These are phyloP conservation scores for Yamadazyma kanchanaburiensis DNA, from an alignment of 1,139 yeast genomes.

Conservation along the genomic window DNA sequence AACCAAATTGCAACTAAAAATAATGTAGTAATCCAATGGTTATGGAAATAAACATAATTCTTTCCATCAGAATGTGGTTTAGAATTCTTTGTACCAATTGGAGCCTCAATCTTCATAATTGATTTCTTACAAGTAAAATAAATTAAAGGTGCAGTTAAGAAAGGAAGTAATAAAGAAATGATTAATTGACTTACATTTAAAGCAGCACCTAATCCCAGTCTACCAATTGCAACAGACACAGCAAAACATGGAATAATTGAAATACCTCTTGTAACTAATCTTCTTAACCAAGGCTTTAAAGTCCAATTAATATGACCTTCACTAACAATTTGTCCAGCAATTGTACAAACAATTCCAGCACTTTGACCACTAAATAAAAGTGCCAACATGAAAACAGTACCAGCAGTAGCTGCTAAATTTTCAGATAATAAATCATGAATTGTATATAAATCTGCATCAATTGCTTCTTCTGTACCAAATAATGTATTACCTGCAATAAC, in stretches of 20 bases:
- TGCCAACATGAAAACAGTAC: slow-evolving; percentile 69
- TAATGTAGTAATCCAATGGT: slow-evolving; percentile 54
- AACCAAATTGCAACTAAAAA: slow-evolving; percentile 56
- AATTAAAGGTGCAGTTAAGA: slow-evolving; percentile 73
- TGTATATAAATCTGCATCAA: slow-evolving; percentile 72
- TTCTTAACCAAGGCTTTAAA: slow-evolving; percentile 66
- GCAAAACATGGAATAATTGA: slow-evolving; percentile 71
- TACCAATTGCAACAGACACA: slow-evolving; percentile 61
- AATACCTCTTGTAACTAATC: slow-evolving; percentile 66
- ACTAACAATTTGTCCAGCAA: slow-evolving; percentile 78
- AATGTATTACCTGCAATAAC: slow-evolving; percentile 73
- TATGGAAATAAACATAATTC: slow-evolving; percentile 49
- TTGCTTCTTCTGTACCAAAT: slow-evolving; percentile 57
- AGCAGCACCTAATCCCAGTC: slow-evolving; percentile 58
- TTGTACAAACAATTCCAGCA: slow-evolving; percentile 84
- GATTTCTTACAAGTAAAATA: slow-evolving; percentile 65
- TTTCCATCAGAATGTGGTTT: slow-evolving; percentile 7
- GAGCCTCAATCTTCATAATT: slow-evolving; percentile 54
- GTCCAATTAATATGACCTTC: slow-evolving; percentile 80
- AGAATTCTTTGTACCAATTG: slow-evolving; percentile 14
- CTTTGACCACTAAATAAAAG: slow-evolving; percentile 75
- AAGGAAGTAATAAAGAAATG: slow-evolving; percentile 67
- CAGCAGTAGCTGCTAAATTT: slow-evolving; percentile 67
- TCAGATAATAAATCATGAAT: slow-evolving; percentile 61
- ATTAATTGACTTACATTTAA: slow-evolving; percentile 77